A percentile compares a stretch with the other conserved stretches of the same genome.
Conservation (phyloP, 176 grass and related monocot genomes). For the Oryza australiensis region DNA sequence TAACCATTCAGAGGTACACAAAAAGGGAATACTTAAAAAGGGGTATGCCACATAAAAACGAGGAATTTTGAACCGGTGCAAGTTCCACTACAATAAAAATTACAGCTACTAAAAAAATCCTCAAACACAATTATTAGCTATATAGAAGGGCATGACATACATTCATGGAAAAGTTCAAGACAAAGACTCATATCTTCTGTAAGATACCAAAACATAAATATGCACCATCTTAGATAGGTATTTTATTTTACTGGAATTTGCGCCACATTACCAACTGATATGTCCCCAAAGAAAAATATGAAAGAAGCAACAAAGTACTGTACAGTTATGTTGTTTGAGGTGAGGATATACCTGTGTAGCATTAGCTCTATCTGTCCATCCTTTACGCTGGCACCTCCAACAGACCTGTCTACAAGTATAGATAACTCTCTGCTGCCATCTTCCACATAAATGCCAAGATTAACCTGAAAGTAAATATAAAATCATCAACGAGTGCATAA, state of each 20-base stretch:
- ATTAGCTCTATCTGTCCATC: constrained; percentile 97
- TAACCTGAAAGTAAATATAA: constrained; percentile 60
- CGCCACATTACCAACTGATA: not conserved
- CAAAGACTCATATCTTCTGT: not conserved
- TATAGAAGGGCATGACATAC: not conserved
- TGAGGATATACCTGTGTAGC: constrained; percentile 71
- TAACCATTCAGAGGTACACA: not conserved
- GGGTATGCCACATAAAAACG: not conserved
- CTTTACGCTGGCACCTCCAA: constrained; percentile 82
- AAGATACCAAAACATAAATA: not conserved
- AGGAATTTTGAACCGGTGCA: not conserved
- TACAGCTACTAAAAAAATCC: not conserved
- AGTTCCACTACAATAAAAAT: not conserved
- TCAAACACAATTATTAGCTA: not conserved
- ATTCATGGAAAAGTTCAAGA: not conserved
- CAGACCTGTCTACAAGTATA: constrained; percentile 78
- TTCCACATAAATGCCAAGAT: constrained; percentile 92
- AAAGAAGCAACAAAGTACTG: constrained; percentile 27
- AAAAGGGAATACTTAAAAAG: not conserved
- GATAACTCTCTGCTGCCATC: constrained; percentile 86
- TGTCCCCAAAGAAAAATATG: not conserved
- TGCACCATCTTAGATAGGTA: not conserved
- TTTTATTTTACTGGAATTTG: not conserved
- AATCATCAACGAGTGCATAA: not conserved
- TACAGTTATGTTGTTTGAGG: constrained; percentile 6